Evolutionary conservation across 139 green algal genomes (phyloP).

Genomic region (Chlorella ohadii): DNA sequence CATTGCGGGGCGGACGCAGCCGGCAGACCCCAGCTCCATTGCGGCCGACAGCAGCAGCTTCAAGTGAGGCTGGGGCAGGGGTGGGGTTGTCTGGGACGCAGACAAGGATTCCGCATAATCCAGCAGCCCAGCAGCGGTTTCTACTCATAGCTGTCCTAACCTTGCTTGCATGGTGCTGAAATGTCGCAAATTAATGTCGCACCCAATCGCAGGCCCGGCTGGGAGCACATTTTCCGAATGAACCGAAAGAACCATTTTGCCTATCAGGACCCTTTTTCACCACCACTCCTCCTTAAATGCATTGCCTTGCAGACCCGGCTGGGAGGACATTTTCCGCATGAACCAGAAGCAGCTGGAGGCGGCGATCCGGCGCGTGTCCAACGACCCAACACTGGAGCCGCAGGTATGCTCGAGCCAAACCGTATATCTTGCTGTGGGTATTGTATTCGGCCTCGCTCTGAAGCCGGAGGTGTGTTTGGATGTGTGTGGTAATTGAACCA

Average conservation of each 20-base stretch:
- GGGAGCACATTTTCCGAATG: conserved; percentile 98
- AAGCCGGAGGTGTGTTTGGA: too few species aligned
- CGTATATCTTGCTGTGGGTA: too few species aligned
- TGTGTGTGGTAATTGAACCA: too few species aligned
- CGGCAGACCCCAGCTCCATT: conserved; percentile 28
- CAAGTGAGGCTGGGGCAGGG: conserved; percentile 10
- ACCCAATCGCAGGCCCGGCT: conserved; percentile 78
- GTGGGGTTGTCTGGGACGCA: not conserved
- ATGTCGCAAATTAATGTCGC: too few species aligned
- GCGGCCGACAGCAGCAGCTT: conserved; percentile 54
- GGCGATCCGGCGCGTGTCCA: conserved; percentile 89
- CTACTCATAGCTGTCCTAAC: too few species aligned
- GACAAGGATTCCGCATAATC: too few species aligned
- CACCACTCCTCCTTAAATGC: not conserved
- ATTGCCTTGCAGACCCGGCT: conserved; percentile 82
- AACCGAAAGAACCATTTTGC: conserved; percentile 93
- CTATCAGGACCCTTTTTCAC: not conserved
- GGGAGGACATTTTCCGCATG: conserved; percentile 98
- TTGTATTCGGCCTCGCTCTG: too few species aligned
- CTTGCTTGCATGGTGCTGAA: too few species aligned
- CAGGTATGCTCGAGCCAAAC: too few species aligned
- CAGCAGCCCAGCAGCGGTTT: too few species aligned
- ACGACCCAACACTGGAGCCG: conserved; percentile 88
- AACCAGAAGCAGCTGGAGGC: conserved; percentile 98
- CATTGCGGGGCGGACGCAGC: not conserved